Conservation (phyloP, 768 basidiomycete genomes). For the Russula foetens region DNA sequence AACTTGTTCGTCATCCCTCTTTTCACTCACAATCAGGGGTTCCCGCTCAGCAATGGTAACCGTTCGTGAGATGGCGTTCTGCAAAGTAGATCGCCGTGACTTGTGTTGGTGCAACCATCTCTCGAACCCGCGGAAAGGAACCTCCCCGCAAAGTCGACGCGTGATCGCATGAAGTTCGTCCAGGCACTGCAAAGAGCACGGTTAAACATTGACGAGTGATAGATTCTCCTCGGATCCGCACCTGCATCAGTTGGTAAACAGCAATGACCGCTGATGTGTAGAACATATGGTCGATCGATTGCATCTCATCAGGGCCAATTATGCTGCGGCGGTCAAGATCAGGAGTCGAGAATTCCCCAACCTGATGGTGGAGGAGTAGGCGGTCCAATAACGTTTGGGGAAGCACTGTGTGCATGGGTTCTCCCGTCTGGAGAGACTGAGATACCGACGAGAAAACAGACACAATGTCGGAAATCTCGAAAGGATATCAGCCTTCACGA, state of each 20-base stretch:
- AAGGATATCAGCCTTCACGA: neutral
- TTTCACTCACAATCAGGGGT: neutral
- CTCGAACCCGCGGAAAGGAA: constrained; percentile 12
- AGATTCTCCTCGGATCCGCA: neutral
- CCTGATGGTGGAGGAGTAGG: constrained; percentile 6
- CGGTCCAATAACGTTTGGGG: constrained; percentile 17
- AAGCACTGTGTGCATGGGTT: constrained; percentile 18
- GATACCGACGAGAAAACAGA: constrained; percentile 26
- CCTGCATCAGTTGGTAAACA: constrained; percentile 11
- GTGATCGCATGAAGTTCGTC: constrained; percentile 12
- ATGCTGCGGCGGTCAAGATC: neutral
- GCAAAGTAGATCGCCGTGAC: neutral
- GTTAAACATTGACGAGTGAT: neutral
- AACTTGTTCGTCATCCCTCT: neutral
- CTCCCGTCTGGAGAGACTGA: constrained; percentile 15
- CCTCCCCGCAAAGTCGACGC: constrained; percentile 14
- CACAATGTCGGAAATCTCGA: constrained; percentile 37
- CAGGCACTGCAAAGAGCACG: constrained; percentile 5
- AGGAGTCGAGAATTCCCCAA: neutral
- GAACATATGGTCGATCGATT: constrained; percentile 15
- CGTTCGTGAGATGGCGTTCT: constrained; percentile 3
- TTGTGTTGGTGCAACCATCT: constrained; percentile 6
- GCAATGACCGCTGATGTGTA: constrained; percentile 14
- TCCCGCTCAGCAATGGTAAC: neutral
- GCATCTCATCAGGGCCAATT: constrained; percentile 9